Evolutionary conservation across 768 basidiomycete species (phyloP), one percentile per base, ranked within the genome.

Genomic region (Sarcomyxa edulis): DNA sequence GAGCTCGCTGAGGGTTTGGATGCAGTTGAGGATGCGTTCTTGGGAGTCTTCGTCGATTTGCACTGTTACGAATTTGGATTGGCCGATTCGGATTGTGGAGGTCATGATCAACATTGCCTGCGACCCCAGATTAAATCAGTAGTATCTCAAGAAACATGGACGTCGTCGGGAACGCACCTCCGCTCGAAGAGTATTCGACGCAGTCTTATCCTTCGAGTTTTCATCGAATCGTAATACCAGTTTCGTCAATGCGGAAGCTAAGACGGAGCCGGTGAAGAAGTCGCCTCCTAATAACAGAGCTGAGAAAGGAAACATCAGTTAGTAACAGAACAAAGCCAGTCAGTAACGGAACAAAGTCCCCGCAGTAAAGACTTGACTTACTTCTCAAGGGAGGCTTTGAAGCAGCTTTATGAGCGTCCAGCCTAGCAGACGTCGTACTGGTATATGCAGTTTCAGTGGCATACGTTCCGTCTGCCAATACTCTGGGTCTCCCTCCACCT

Each of bases 21-120:
- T 85, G 63, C 96, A 99, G 59, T 85, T 89, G 72, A 96, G 77
- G 61, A 99, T 91, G 18, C 96, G 82, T 61, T 99, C 96, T 48
- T 80, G 85, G 5, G 92, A 94, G 59, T 99, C 96, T 58, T 99
- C 96, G 65, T 99, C 96, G 48, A 99, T 99, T n/a, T 89, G 86
- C 2, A 82, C 84, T 0, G 88, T 80, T 30, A 85, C 87, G 49
- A 95, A 94, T 56, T 94, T 95, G 38, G 92, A 94, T 64, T 98
- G 95, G 25, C 96, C 96, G 39, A 97, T 90, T 33, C 96, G 91
- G 55, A 98, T 88, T 56, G 93, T 72, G 7, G 93, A 96, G 1
- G 93, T 84, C 96, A 99, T 97, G 57, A 98, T 91, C 38, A 99
- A 73, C 89, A 99, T 97, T 5, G 89, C 81, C 85, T 89, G 50